Evolutionary conservation across 2,329 filamentous ascomycete species (phyloP), one percentile per base, ranked within the genome.

Genomic region (Fusarium incarnatum): DNA sequence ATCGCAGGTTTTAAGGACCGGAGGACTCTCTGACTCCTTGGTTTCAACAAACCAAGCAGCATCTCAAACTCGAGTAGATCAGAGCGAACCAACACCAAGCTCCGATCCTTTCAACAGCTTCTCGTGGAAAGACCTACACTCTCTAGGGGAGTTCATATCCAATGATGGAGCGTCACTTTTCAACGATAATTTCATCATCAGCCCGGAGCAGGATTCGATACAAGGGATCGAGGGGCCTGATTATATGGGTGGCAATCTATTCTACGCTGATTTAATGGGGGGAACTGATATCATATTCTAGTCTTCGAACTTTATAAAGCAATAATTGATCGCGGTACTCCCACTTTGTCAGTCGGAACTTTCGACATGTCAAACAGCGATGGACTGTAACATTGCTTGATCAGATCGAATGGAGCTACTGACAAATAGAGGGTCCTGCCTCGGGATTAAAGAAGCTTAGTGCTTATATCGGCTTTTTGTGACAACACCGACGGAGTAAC

Each of bases 51-150:
- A 16, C 13, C 41, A 55, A 16, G 52, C 47, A 15, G 20, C 49
- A 18, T 12, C 60, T 10, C 28, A 63, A 32, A 23, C 28, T 23
- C 34, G 55, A 27, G n/a, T 48, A 20, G 44, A 56, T 25, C 48
- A 44, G 8, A 57, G 23, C 7, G 59, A 66, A 41, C 40, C 50
- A 3, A 42, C 55, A 70, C 80, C 75, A 73, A 83, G 60, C 79
- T 80, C 76, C 80, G 83, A 76, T 79, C 83, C 54, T 2, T 80
- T 84, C 3, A 86, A 88, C 54, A 85, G 87, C 45, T 89, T 90
- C 76, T 89, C 87, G 1, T 90, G 88, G 88, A 81, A 88, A 2
- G 87, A 89, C 72, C 78, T 90, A 8, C 85, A 86, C 60, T 87
- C 87, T 3, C 83, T 89, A 4, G 87, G 87, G 0, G 87, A 89